These are phyloP conservation scores for Tylopilus orsonianus DNA, from an alignment of 1,284 basidiomycete genomes.

Conservation along the genomic window DNA sequence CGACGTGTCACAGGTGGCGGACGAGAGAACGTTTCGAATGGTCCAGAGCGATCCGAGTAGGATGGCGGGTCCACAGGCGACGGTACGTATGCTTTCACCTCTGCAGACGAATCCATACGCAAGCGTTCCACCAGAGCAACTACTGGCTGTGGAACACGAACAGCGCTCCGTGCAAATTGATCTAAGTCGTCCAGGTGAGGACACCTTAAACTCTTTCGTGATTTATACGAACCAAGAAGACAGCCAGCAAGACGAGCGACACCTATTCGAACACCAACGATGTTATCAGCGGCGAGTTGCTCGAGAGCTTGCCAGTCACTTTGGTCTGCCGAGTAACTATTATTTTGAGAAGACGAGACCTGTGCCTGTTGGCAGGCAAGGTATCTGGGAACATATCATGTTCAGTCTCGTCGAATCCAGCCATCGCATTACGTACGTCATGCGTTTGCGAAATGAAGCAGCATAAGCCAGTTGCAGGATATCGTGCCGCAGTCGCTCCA, in stretches of 20 bases:
- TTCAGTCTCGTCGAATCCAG: conserved; percentile 11
- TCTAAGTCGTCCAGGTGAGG: conserved; percentile 18
- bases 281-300: conserved; percentile 62
- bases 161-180: conserved; percentile 28
- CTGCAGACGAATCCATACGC: conserved; percentile 46
- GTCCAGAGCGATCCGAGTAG: conserved; percentile 20
- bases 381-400: conserved; percentile 42
- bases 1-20: conserved; percentile 30
- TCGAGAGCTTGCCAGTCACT: conserved; percentile 54
- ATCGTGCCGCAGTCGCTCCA: conserved; percentile 47
- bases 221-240: conserved; percentile 48
- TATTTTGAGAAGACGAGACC: conserved; percentile 40
- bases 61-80: conserved; percentile 12
- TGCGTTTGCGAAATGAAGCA: conserved; percentile 63
- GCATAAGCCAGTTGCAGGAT: conserved; percentile 57
- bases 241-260: conserved; percentile 68
- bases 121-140: conserved; percentile 42
- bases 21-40: conserved; percentile 36
- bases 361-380: conserved; percentile 73
- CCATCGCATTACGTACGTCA: conserved; percentile 56
- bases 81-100: conserved; percentile 47
- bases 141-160: conserved; percentile 30
- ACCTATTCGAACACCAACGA: conserved; percentile 87
- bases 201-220: background rate
- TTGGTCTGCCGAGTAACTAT: conserved; percentile 51